Percentiles rank a stretch among this genome's conserved stretches.
These are phyloP conservation scores for Fusarium redolens DNA, from an alignment of 2,329 filamentous ascomycete species.

Conservation along the genomic window DNA sequence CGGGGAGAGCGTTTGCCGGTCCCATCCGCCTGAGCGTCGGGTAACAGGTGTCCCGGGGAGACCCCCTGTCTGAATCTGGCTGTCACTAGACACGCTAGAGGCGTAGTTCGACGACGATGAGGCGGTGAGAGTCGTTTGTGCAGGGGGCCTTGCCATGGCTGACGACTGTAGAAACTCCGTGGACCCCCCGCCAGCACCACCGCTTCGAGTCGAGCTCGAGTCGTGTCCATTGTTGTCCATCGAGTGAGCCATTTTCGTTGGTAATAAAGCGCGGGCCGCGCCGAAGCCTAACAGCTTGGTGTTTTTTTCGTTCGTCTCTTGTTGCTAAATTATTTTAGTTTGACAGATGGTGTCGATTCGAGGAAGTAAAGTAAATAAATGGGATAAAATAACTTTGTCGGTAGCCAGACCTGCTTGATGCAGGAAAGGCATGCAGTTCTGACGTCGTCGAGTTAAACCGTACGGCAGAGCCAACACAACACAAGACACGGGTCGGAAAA, in stretches of 20 bases:
- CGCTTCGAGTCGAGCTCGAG: conserved; percentile 15
- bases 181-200: conserved; percentile 14
- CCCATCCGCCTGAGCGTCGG: conserved; percentile 40
- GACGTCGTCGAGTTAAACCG: background rate
- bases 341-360: conserved; percentile 1
- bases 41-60: conserved; percentile 37
- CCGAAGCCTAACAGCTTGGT: conserved; percentile 20
- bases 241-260: conserved; percentile 23
- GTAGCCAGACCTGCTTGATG: background rate
- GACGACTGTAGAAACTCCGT: conserved; percentile 9
- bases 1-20: conserved; percentile 38
- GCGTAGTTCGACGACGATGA: conserved; percentile 38
- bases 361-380: background rate
- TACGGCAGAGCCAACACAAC: background rate
- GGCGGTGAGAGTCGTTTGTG: conserved; percentile 34
- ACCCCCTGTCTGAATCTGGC: conserved; percentile 30
- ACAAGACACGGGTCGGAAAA: background rate
- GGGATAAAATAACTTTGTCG: background rate
- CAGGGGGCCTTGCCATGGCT: conserved; percentile 20
- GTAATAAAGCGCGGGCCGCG: conserved; percentile 27
- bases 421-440: background rate
- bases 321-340: conserved; percentile 19
- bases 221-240: conserved; percentile 14
- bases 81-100: conserved; percentile 37
- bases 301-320: background rate